These are phyloP conservation scores for Lophiotrema nucula DNA, from an alignment of 495 filamentous ascomycete genomes.

Conservation along the genomic window DNA sequence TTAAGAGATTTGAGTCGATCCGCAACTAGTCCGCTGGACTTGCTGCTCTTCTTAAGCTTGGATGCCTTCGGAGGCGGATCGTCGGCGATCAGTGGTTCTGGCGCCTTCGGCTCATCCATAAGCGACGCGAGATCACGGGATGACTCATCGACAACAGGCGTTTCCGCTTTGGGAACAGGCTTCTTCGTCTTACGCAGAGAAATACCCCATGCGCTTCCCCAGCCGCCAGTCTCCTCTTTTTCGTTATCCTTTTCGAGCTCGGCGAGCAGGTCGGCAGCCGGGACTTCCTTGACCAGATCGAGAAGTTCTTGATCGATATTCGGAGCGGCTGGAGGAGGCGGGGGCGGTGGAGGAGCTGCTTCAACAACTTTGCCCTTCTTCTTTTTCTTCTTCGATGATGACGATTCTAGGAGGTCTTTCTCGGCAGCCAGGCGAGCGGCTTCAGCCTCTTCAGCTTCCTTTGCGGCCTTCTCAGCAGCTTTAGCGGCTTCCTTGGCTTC, in stretches of 20 bases:
- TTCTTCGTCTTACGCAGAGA: slow-evolving; percentile 33
- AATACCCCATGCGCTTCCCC: slow-evolving; percentile 31
- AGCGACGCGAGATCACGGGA: slow-evolving; percentile 8
- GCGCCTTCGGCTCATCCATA: slow-evolving; percentile 19
- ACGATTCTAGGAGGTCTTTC: slow-evolving; percentile 37
- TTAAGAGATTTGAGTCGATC: slow-evolving; percentile 53
- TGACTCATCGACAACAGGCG: slow-evolving; percentile 13
- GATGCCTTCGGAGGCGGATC: slow-evolving; percentile 42
- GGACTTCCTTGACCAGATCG: slow-evolving; percentile 23
- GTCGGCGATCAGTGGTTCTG: slow-evolving; percentile 25
- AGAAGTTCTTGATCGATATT: slow-evolving; percentile 30
- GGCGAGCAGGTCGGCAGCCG: slow-evolving; percentile 24
- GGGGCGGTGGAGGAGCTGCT: slow-evolving; percentile 10
- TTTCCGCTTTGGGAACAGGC: slow-evolving; percentile 17
- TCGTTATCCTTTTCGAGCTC: slow-evolving; percentile 23
- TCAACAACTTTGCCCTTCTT: slow-evolving; percentile 31
- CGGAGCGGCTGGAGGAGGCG: slow-evolving; percentile 21
- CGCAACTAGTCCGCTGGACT: slow-evolving; percentile 41
- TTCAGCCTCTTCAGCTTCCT: slow-evolving; percentile 33
- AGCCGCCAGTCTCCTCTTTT: slow-evolving; percentile 19
- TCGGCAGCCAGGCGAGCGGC: slow-evolving; percentile 37
- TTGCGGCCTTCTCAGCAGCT: slow-evolving; percentile 26
- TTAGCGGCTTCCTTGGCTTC: slow-evolving; percentile 32
- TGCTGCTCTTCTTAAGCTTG: slow-evolving; percentile 44
- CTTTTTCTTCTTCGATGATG: slow-evolving; percentile 35